Conservation (phyloP, 140 eudicot species). For the Stevia rebaudiana region DNA sequence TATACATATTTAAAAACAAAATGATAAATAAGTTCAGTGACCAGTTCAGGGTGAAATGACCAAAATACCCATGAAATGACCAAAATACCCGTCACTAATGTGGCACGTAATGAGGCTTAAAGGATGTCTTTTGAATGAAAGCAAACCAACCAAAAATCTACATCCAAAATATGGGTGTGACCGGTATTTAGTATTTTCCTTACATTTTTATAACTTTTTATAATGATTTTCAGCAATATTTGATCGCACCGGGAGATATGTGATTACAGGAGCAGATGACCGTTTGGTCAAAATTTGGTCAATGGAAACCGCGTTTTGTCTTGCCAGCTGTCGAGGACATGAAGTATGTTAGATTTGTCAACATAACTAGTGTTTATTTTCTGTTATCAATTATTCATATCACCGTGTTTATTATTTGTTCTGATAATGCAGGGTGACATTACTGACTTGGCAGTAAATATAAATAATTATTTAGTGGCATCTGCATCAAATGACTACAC, state of each 20-base stretch:
- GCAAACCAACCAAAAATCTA: background rate
- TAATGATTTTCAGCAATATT: slow-evolving; percentile 65
- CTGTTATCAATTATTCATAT: slow-evolving; percentile 5
- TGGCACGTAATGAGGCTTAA: background rate
- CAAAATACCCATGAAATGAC: background rate
- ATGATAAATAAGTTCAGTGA: background rate
- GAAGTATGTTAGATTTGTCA: slow-evolving; percentile 50
- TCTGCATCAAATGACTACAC: slow-evolving; percentile 96
- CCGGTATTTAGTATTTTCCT: background rate
- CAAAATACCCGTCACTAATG: background rate
- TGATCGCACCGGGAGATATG: slow-evolving; percentile 89
- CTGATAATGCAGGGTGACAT: slow-evolving; percentile 74
- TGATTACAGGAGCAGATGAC: slow-evolving; percentile 96
- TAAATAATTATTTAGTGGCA: slow-evolving; percentile 79
- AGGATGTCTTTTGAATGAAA: background rate
- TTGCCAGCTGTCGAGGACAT: slow-evolving; percentile 97
- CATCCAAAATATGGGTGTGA: background rate
- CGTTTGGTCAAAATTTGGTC: slow-evolving; percentile 98
- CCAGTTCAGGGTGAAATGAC: background rate
- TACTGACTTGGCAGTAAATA: slow-evolving; percentile 89
- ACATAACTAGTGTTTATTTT: background rate
- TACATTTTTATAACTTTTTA: background rate
- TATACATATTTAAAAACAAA: background rate
- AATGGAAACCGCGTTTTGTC: slow-evolving; percentile 95
- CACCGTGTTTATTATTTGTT: slow-evolving; percentile 6